A percentile compares a stretch with the other conserved stretches of the same genome.
phyloP scores from a whole-genome alignment of 306 rosid genomes.

The Cicer bijugum region DNA sequence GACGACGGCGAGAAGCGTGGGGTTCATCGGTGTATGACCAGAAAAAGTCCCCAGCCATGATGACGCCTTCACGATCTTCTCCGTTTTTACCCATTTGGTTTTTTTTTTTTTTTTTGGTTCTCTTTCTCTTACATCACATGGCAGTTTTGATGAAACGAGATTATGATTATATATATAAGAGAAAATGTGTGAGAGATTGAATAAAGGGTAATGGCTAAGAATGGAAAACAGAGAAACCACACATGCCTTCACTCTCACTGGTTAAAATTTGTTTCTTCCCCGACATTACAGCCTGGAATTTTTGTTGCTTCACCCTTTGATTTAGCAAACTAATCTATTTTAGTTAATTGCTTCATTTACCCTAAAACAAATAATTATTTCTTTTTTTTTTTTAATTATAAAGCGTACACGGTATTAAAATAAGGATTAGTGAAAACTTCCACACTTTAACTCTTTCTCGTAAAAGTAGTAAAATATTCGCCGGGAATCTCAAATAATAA shows the following conservation, averaged over 20 bases:
- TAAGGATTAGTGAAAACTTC: too few relatives aligned
- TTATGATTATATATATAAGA: not conserved
- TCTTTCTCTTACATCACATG: not conserved
- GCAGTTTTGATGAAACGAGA: not conserved
- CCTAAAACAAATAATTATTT: too few relatives aligned
- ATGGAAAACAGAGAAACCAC: not conserved
- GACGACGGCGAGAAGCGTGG: slow-evolving; percentile 87
- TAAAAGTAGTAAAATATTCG: too few relatives aligned
- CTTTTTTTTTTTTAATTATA: too few relatives aligned
- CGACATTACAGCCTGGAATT: slow-evolving; percentile 18
- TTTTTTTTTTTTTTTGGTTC: not conserved
- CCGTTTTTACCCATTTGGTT: slow-evolving; percentile 39
- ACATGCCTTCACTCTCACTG: not conserved
- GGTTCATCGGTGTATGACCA: slow-evolving; percentile 98
- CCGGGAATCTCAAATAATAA: too few relatives aligned
- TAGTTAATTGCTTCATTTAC: not conserved
- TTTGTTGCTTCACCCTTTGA: not conserved
- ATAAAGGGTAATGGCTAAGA: slow-evolving; percentile 5
- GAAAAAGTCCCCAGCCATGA: slow-evolving; percentile 81
- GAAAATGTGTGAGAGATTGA: not conserved
- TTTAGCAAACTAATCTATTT: not conserved
- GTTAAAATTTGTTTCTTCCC: not conserved
- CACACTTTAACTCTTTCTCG: too few relatives aligned
- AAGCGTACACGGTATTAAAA: too few relatives aligned
- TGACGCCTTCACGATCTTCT: slow-evolving; percentile 59